Percentiles rank a stretch among this genome's conserved stretches.
Conservation (phyloP, 2,329 filamentous ascomycete genomes). For the Pseudocercospora pini-densiflorae region DNA sequence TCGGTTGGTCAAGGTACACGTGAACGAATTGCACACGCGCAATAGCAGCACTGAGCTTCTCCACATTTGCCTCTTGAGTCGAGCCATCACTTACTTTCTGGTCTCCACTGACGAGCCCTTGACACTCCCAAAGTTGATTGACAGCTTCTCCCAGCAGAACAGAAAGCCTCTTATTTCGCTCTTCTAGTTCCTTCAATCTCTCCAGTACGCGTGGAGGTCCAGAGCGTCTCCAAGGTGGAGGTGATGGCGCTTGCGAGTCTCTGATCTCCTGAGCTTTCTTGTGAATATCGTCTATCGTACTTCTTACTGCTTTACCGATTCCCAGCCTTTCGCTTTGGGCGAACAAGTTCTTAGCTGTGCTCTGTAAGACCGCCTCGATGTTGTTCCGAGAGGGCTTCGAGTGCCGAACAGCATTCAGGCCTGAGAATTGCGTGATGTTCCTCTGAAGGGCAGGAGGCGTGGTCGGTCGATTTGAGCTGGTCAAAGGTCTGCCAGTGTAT, state of each 20-base stretch:
- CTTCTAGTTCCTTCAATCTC: conserved; percentile 60
- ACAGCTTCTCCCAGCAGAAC: conserved; percentile 71
- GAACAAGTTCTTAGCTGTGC: conserved; percentile 74
- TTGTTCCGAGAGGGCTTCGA: conserved; percentile 45
- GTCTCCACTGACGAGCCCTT: conserved; percentile 51
- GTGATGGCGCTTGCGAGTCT: conserved; percentile 42
- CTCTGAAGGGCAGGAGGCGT: conserved; percentile 41
- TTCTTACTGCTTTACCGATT: conserved; percentile 79
- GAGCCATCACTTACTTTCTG: conserved; percentile 38
- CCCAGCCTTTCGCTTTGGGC: conserved; percentile 76
- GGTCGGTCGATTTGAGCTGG: conserved; percentile 34
- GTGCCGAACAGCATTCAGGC: conserved; percentile 26
- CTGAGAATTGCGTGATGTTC: conserved; percentile 41
- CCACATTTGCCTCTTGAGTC: conserved; percentile 38
- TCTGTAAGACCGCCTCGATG: conserved; percentile 75
- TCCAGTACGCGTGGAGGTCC: conserved; percentile 45
- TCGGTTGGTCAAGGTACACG: conserved; percentile 54
- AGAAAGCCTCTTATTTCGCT: conserved; percentile 69
- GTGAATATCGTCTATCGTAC: conserved; percentile 77
- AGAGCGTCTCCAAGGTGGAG: conserved; percentile 42
- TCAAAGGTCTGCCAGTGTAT: conserved; percentile 61
- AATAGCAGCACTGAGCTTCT: conserved; percentile 53
- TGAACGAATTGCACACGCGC: conserved; percentile 58
- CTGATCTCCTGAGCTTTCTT: conserved; percentile 75
- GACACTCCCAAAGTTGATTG: conserved; percentile 64